Evolutionary conservation across 2,329 filamentous ascomycete species (phyloP).

Genomic region (Tricladium varicosporioides): DNA sequence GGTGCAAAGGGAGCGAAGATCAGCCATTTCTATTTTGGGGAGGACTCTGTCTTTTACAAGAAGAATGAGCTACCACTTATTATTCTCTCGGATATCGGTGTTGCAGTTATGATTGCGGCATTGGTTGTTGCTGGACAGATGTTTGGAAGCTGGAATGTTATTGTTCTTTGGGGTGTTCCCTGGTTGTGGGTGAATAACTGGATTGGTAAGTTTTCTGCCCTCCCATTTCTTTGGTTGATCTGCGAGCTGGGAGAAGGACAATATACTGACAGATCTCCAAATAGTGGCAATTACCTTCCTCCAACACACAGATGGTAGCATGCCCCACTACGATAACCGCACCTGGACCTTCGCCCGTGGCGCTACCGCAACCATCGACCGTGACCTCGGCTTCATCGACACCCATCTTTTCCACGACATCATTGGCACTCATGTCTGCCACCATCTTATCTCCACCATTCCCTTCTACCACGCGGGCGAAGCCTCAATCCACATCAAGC

Average conservation of each 20-base stretch:
- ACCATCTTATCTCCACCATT: slow-evolving; percentile 60
- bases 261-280: slow-evolving; percentile 22
- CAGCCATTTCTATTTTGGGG: slow-evolving; percentile 55
- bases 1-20: slow-evolving; percentile 30
- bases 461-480: slow-evolving; percentile 60
- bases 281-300: slow-evolving; percentile 72
- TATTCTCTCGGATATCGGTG: slow-evolving; percentile 57
- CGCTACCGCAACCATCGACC: slow-evolving; percentile 61
- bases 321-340: slow-evolving; percentile 57
- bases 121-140: slow-evolving; percentile 52
- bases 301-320: slow-evolving; percentile 61
- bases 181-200: slow-evolving; percentile 72
- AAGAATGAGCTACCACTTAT: slow-evolving; percentile 55
- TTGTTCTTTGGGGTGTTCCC: slow-evolving; percentile 60
- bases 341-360: slow-evolving; percentile 63
- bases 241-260: too few relatives aligned
- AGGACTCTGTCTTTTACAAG: slow-evolving; percentile 59
- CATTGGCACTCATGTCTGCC: slow-evolving; percentile 62
- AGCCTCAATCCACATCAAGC: slow-evolving; percentile 55
- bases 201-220: slow-evolving; percentile 48
- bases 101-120: slow-evolving; percentile 48
- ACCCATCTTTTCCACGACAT: slow-evolving; percentile 66
- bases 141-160: slow-evolving; percentile 55
- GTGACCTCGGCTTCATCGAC: slow-evolving; percentile 63
- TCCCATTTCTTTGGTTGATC: too few relatives aligned